Evolutionary conservation across 345 rosid genomes (phyloP).

Genomic region (Orychophragmus violaceus): DNA sequence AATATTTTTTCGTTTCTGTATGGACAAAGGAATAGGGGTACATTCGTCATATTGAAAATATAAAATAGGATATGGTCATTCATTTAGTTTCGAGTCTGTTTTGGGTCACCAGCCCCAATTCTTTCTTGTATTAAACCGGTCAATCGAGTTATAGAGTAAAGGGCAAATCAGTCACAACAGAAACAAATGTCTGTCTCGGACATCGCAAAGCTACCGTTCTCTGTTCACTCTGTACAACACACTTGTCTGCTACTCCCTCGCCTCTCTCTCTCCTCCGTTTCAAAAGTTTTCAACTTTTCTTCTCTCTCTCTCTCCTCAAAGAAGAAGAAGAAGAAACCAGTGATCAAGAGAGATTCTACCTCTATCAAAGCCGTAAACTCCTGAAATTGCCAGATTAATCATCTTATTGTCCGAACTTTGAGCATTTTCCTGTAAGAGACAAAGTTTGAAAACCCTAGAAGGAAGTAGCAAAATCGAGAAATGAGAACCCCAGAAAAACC

Average conservation of each 20-base stretch:
- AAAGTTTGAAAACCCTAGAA: conserved; percentile 6
- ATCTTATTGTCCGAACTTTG: not conserved
- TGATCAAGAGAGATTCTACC: not conserved
- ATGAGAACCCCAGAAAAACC: conserved; percentile 31
- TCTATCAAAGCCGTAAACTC: not conserved
- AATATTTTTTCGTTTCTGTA: too few relatives aligned
- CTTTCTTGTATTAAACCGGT: too few relatives aligned
- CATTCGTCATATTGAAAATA: too few relatives aligned
- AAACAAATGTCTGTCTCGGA: conserved; percentile 18
- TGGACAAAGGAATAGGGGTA: too few relatives aligned
- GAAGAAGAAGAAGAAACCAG: not conserved
- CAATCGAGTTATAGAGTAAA: not conserved
- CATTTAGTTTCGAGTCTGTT: too few relatives aligned
- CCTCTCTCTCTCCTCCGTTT: conserved; percentile 16
- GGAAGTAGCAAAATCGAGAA: not conserved
- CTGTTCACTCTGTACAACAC: conserved; percentile 30
- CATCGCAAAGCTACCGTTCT: conserved; percentile 21
- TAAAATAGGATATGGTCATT: too few relatives aligned
- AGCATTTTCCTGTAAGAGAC: not conserved
- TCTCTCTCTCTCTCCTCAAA: conserved; percentile 11
- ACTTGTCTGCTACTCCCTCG: conserved; percentile 23
- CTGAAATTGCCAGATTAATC: not conserved
- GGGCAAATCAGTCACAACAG: conserved; percentile 14
- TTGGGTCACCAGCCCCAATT: too few relatives aligned
- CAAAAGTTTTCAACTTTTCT: not conserved